Percentiles rank a stretch among this genome's conserved stretches.
These are phyloP conservation scores for Karstenula rhodostoma DNA, from an alignment of 2,329 filamentous ascomycete species.

Conservation along the genomic window DNA sequence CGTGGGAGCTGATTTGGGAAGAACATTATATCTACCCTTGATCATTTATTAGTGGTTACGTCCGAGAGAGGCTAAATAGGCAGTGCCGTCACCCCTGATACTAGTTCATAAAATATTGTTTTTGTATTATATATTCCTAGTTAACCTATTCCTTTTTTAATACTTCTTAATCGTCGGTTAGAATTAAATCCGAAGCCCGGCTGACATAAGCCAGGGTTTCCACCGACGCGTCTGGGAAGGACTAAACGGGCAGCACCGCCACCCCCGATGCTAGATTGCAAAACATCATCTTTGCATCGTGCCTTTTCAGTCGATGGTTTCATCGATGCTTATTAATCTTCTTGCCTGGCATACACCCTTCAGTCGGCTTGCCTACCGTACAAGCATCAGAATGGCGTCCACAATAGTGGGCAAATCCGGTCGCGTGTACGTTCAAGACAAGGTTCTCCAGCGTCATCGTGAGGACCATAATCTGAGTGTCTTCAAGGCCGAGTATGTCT, in stretches of 20 bases:
- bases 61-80: too few species aligned
- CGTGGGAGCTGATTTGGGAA: too few species aligned
- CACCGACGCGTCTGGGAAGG: too few species aligned
- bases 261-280: constrained; percentile 10
- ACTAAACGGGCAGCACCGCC: neutral
- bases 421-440: constrained; percentile 44
- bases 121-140: too few species aligned
- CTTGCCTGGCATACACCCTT: constrained; percentile 22
- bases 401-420: constrained; percentile 48
- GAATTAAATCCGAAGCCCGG: too few species aligned
- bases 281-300: constrained; percentile 10
- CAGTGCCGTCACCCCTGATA: too few species aligned
- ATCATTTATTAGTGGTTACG: too few species aligned
- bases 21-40: too few species aligned
- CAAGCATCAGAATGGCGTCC: constrained; percentile 44
- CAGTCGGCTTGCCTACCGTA: constrained; percentile 25
- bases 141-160: too few species aligned
- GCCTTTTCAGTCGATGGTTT: constrained; percentile 17
- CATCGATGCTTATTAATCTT: constrained; percentile 30
- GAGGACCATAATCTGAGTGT: constrained; percentile 39
- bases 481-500: constrained; percentile 48
- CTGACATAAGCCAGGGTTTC: too few species aligned
- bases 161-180: too few species aligned
- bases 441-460: constrained; percentile 40
- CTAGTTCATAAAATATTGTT: too few species aligned